Evolutionary conservation across 2,329 filamentous ascomycete genomes (phyloP), one percentile per base, ranked within the genome.

Genomic region (Seiridium unicorne): DNA sequence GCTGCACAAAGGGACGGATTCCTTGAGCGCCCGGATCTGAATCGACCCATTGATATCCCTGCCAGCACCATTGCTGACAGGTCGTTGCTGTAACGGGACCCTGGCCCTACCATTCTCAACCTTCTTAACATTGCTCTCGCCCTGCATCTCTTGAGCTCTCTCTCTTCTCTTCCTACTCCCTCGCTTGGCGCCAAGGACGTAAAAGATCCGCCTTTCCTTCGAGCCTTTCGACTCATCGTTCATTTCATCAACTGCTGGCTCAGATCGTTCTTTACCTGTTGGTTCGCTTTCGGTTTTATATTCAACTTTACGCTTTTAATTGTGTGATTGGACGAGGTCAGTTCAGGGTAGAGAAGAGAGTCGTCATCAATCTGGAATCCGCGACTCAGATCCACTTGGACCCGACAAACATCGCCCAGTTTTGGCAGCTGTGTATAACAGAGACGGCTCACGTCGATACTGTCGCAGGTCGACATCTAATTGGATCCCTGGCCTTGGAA

Each of bases 381-480:
- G 58, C 63, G 51, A 64, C 62, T 49, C 59, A 51, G 59, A 54
- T 55, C 53, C 61, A 60, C 56, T 64, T 58, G 61, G 65, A 60
- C 57, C 56, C 64, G 58, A 57, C 57, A 63, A 64, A 60, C 42
- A 60, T 47, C 59, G 18, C 18, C 18, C 18, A 26, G 18, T 26
- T 26, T 61, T 59, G 60, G 18, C 51, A 59, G 51, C 60, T 62
- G 60, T 55, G 55, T 54, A 60, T 58, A 58, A 59, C 59, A 65
- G 59, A 68, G 63, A 65, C 67, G 60, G 63, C 60, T 63, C 63
- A 66, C 68, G 66, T 67, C 68, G 66, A 63, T 66, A 64, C 68
- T 72, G 82, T 85, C 82, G 83, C 83, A 76, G 83, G 83, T 81
- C 83, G 83, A 85, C 83, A 78, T 67, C 69, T 72, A 74, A 75